Evolutionary conservation across 2,329 filamentous ascomycete species (phyloP), one percentile per base, ranked within the genome.

Genomic region (Acrocalymma vagum): DNA sequence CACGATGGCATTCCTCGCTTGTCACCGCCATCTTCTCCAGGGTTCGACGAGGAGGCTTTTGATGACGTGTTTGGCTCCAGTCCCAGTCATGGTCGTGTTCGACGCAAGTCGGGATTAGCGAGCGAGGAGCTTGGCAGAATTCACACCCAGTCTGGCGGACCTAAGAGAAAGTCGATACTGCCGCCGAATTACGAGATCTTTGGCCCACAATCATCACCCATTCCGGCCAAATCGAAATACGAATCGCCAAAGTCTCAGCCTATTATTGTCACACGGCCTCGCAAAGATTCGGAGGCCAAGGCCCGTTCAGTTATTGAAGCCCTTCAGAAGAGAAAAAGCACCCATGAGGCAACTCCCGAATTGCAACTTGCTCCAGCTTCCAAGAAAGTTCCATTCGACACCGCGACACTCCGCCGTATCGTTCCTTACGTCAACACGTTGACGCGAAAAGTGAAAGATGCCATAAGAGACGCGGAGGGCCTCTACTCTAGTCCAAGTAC

Each of bases 351-450:
- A 20, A 45, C 59, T 15, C 42, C 54, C 4, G 53, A 60, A 25
- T 32, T 51, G 9, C 54, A 62, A 7, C 55, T 56, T 1, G 60
- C 62, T 9, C 62, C 67, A n/a, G 47, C 60, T 4, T 60, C 66
- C 25, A 75, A 76, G 52, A 86, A 85, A 54, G 77, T 86, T n/a
- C 81, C 82, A 0, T 86, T 86, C 58, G 83, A 86, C 56, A 86
- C 83, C 3, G 80, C 80, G 17, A 85, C 83, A 28, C 73, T 86
- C 10, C 76, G 78, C 51, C 80, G 84, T 57, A 80, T 86, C 40
- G 83, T 86, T 17, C 76, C 76, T 4, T 77, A 78, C 51, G 76
- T 78, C 27, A 73, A 67, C 42, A 70, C 69, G 8, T 62, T 78
- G 40, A 75, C 72, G 40, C 73, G 72, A 23, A 73, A 72, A 55